Evolutionary conservation across 805 yeast species (phyloP).

Genomic region (Sugiyamaella marilandica): DNA sequence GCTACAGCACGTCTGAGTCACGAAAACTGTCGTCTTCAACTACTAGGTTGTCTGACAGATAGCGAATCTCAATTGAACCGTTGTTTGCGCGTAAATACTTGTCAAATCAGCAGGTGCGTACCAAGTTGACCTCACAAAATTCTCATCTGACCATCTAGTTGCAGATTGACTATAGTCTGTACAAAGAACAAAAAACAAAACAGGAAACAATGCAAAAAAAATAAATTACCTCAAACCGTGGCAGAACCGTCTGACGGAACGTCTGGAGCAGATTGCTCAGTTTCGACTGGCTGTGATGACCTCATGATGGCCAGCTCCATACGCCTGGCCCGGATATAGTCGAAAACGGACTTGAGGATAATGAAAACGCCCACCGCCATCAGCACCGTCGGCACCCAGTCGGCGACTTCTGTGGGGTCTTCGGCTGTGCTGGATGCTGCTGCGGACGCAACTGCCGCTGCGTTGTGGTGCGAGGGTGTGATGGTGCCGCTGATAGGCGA

Average conservation of each 20-base stretch:
- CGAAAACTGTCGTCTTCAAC: too few relatives aligned
- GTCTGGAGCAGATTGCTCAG: constrained; percentile 1
- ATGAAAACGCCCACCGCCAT: constrained; percentile 67
- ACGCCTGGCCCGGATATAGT: constrained; percentile 68
- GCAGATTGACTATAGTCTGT: constrained; percentile 29
- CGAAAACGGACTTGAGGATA: constrained; percentile 60
- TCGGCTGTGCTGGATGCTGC: constrained; percentile 13
- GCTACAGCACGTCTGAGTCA: too few relatives aligned
- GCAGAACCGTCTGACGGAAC: neutral
- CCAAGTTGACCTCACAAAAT: too few relatives aligned
- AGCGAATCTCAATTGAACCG: too few relatives aligned
- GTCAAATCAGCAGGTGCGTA: too few relatives aligned
- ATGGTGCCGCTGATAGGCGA: constrained; percentile 15
- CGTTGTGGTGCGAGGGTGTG: constrained; percentile 23
- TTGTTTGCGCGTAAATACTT: too few relatives aligned
- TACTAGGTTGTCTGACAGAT: too few relatives aligned
- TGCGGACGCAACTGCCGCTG: constrained; percentile 22
- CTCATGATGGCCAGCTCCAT: constrained; percentile 59
- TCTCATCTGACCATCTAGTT: neutral
- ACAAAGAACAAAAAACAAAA: neutral
- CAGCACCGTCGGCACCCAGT: constrained; percentile 55
- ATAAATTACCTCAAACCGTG: constrained; percentile 2
- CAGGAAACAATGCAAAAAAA: constrained; percentile 1
- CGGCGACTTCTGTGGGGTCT: constrained; percentile 11
- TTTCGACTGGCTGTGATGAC: constrained; percentile 3